Base-by-base conservation (phyloP, 345 rosid genomes). In the Pugionium cornutum region DNA sequence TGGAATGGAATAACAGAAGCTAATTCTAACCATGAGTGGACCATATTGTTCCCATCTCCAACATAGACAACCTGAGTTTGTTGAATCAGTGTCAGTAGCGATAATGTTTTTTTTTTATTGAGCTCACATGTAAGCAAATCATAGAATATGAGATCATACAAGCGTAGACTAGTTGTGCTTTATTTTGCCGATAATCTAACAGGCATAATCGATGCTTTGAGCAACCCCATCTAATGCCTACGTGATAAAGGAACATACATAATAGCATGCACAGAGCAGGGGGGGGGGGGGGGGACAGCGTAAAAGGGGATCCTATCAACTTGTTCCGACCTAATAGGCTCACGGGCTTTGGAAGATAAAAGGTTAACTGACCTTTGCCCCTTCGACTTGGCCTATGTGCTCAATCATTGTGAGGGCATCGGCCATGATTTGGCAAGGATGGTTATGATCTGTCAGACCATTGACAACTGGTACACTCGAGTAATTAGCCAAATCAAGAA, bases 371-470 rank as follows among this genome's bases (percentile, higher is more conserved):
- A 34, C 99, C 97, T 88, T 90, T n/a, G 95, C 86, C 55, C 96
- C 95, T 71, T 94, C 95, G 62, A 90, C 62, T 29, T 57, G 91
- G 69, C 97, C 96, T 27, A 86, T 53, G 71, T 90, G 91, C 74
- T 94, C 97, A 71, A 94, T 87, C 40, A 90, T 90, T 35, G 97
- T 90, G 74, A 94, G 96, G 35, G 99, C 97, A 81, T 94, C 99
- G 0, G 97, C 97, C 91, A 94, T 90, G 67, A 90, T 88, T 84
- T 94, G 97, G 78, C 92, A 85, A 67, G 96, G 99, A 67, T 90
- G 99, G 79, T 94, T 88, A 73, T 86, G 86, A 70, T 94, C 97
- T 29, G 97, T 89, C 75, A 90, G 79, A 67, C 99, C 97, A 78
- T 90, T 90, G 47, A 94, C 77, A 34, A 92, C 92, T 29, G 98